Base-by-base conservation (phyloP, 192 early-diverging fungal genomes). In the Gryganskiella cystojenkinii region DNA sequence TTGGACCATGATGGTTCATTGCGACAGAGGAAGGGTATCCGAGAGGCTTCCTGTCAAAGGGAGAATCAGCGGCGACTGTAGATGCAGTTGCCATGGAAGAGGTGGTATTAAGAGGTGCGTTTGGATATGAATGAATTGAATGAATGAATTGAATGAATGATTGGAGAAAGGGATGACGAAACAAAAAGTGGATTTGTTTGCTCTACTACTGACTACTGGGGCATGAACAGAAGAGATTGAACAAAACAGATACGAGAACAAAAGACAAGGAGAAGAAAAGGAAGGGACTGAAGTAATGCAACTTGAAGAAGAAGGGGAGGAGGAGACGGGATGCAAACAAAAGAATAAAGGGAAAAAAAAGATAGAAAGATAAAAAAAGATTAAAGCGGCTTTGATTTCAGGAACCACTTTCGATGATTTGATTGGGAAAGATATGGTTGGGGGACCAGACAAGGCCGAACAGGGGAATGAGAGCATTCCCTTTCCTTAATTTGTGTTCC, bases 51-150 rank as follows among this genome's bases (percentile, higher is more conserved):
- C 34, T 49, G 61, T 22, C 60, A 33, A 11, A 50, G 70, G 60
- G 61, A 25, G 59, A 58, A 10, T 22, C 50, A 30, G 19, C 44
- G 14, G 71, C n/a, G 46, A 54, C 33, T 30, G 61, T 42, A 40
- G 70, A 28, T 28, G 67, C 58, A 19, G 67, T 61, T n/a, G 58
- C 67, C 67, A 70, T 70, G 1, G 55, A 35, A 35, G 27, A 17
- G 19, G 51, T 30, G 27, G n/a, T 10, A 10, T 17, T 27, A 20
- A 1, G 5, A 24, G 49, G 4, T 37, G 17, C 24, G 13, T 54
- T 15, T 54, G 22, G 31, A 33, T 13, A 31, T 33, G 25, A 25
- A 46, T 10, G 10, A 30, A 33, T 27, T 42, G 31, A 27, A 34
- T 40, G 25, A 30, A 4, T 28, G 33, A 25, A n/a, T 33, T 57